Evolutionary conservation across 148 eudicot species (phyloP).

Genomic region (Amaranthus hypochondriacus): DNA sequence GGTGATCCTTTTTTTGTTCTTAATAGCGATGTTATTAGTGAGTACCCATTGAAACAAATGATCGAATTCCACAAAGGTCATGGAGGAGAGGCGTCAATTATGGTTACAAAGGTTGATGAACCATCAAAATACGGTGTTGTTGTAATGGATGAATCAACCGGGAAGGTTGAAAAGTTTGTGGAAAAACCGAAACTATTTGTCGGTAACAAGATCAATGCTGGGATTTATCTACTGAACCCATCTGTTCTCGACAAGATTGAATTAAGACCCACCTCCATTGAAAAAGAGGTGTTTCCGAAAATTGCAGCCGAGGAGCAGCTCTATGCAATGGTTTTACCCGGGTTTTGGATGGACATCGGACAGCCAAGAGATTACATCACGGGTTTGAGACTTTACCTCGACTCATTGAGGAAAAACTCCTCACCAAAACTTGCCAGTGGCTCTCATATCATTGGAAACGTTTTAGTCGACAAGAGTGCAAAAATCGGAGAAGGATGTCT

Average conservation of each 20-base stretch:
- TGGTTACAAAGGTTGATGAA: constrained; percentile 97
- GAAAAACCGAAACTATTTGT: constrained; percentile 91
- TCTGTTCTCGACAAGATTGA: constrained; percentile 78
- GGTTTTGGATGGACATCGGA: constrained; percentile 99
- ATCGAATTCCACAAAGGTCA: constrained; percentile 81
- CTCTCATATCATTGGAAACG: constrained; percentile 65
- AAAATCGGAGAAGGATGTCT: constrained; percentile 87
- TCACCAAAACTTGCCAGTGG: constrained; percentile 59
- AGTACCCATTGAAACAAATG: constrained; percentile 82
- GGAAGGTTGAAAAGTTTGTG: constrained; percentile 75
- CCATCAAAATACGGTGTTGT: constrained; percentile 97
- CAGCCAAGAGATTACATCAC: constrained; percentile 90
- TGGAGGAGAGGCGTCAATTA: constrained; percentile 92
- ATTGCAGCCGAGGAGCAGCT: constrained; percentile 62
- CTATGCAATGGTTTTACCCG: constrained; percentile 80
- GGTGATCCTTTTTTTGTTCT: constrained; percentile 91
- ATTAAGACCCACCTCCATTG: constrained; percentile 79
- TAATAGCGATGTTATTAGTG: constrained; percentile 94
- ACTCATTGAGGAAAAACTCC: constrained; percentile 63
- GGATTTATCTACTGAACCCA: constrained; percentile 79
- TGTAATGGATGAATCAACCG: constrained; percentile 79
- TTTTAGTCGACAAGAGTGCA: constrained; percentile 75
- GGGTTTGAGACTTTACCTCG: constrained; percentile 79
- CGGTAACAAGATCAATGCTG: constrained; percentile 96
- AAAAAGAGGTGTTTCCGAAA: constrained; percentile 82